phyloP scores from a whole-genome alignment of 495 filamentous ascomycete species.

The Annulohypoxylon bovei region DNA sequence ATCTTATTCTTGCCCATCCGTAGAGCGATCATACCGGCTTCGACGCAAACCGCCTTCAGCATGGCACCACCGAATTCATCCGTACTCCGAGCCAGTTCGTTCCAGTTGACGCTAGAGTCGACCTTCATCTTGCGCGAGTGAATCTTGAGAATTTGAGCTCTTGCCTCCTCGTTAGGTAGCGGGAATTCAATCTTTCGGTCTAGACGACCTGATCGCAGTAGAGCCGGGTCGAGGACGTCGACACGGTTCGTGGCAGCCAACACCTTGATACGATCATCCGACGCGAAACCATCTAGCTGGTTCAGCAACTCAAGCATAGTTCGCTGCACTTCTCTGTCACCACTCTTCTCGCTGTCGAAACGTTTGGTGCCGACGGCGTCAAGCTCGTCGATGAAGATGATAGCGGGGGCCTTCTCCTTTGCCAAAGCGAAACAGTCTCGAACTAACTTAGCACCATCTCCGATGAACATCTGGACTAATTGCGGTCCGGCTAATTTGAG shows the following conservation, averaged over 20 bases:
- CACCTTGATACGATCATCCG: slow-evolving; percentile 99
- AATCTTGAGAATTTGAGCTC: slow-evolving; percentile 96
- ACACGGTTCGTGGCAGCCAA: slow-evolving; percentile 98
- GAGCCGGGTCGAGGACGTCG: slow-evolving; percentile 94
- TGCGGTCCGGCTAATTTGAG: slow-evolving; percentile 98
- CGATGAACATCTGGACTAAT: slow-evolving; percentile 99
- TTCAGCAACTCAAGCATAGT: slow-evolving; percentile 99
- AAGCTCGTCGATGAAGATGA: slow-evolving; percentile 99
- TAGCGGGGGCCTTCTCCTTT: slow-evolving; percentile 97
- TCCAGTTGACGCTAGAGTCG: slow-evolving; percentile 93
- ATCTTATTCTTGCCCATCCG: slow-evolving; percentile 93
- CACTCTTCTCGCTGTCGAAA: slow-evolving; percentile 98
- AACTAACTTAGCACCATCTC: slow-evolving; percentile 97
- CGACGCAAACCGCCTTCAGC: slow-evolving; percentile 98
- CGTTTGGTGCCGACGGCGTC: slow-evolving; percentile 98
- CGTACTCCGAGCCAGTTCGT: slow-evolving; percentile 93
- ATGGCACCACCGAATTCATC: slow-evolving; percentile 98
- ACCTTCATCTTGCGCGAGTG: slow-evolving; percentile 99
- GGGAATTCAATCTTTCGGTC: slow-evolving; percentile 99
- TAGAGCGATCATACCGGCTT: slow-evolving; percentile 99
- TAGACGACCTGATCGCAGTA: slow-evolving; percentile 92
- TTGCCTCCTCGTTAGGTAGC: slow-evolving; percentile 97
- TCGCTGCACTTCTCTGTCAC: slow-evolving; percentile 96
- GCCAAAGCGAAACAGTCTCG: slow-evolving; percentile 97
- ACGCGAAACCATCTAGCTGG: slow-evolving; percentile 97